Conservation (phyloP, 78 protist species). For the Dictyostelium purpureum region DNA sequence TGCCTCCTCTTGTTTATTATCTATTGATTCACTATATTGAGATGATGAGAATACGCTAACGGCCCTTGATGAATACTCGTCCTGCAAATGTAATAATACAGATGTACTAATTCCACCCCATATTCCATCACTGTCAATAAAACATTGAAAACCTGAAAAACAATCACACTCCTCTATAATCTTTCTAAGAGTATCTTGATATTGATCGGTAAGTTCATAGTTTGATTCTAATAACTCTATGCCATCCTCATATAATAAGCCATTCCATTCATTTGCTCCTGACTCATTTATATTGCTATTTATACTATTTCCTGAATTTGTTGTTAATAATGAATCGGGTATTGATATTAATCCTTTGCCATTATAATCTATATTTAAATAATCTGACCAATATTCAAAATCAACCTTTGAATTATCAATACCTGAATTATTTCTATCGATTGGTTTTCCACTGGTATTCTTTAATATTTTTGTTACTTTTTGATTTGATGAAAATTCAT, state of each 20-base stretch:
- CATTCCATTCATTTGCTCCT: not conserved
- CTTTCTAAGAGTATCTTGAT: conserved; percentile 49
- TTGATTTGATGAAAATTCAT: not conserved
- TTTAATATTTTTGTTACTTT: not conserved
- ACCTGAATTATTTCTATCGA: not conserved
- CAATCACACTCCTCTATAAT: conserved; percentile 56
- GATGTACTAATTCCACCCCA: conserved; percentile 64
- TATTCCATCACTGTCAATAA: conserved; percentile 32
- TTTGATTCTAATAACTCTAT: not conserved
- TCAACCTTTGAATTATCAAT: not conserved
- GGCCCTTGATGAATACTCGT: conserved; percentile 32
- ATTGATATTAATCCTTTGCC: not conserved
- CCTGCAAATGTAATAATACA: not conserved
- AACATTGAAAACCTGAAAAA: conserved; percentile 31
- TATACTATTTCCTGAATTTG: not conserved
- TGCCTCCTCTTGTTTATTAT: not conserved
- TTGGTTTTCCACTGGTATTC: conserved; percentile 38
- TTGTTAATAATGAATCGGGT: not conserved
- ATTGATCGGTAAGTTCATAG: not conserved
- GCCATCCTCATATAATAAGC: conserved; percentile 21
- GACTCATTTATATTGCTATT: not conserved
- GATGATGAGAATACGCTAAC: conserved; percentile 1
- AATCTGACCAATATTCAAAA: conserved; percentile 75
- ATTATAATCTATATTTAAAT: conserved; percentile 6
- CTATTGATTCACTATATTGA: not conserved